Evolutionary conservation across 768 basidiomycete genomes (phyloP), one percentile per base, ranked within the genome.

Genomic region (Rubroboletus satanas): DNA sequence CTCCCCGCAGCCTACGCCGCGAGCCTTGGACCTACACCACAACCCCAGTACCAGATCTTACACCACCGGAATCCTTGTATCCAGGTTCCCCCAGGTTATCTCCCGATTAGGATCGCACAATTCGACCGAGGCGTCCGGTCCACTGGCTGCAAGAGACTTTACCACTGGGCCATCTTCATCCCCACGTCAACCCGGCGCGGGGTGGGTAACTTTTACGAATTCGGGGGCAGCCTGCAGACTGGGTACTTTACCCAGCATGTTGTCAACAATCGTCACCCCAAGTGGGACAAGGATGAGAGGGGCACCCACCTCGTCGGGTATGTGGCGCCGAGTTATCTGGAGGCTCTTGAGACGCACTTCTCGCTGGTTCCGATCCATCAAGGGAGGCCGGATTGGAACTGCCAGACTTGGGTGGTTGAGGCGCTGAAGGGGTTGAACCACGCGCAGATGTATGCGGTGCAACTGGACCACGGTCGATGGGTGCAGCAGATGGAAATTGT

Each of bases 161-260:
- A 55, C 17, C 63, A 65, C 17, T 64, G 63, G 60, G 60, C 63
- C n/a, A 65, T 65, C 49, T 65, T 59, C 60, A 43, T 64, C 50
- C 60, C 63, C 2, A 62, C 63, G 1, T 62, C 63, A 6, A 48
- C 50, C 7, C 15, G 23, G 12, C 63, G 63, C 8, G 63, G 60
- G 0, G 42, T 65, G 7, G 63, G 63, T 9, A 64, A 64, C 53
- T 64, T 21, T 33, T 64, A 64, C 49, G 63, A 59, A 31, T 43
- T 66, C 32, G 58, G 46, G 0, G 59, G 59, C 9, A 51, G 50
- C 11, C 55, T 61, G 0, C 51, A 50, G 32, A 26, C 35, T 0
- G 57, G 64, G 0, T 66, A 66, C 41, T 33, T 57, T 7, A 47
- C 48, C 0, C 63, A 66, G 38, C 45, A 66, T 2, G 5, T 63